Evolutionary conservation across 768 basidiomycete species (phyloP).

Genomic region (Leucocoprinus leucothites): DNA sequence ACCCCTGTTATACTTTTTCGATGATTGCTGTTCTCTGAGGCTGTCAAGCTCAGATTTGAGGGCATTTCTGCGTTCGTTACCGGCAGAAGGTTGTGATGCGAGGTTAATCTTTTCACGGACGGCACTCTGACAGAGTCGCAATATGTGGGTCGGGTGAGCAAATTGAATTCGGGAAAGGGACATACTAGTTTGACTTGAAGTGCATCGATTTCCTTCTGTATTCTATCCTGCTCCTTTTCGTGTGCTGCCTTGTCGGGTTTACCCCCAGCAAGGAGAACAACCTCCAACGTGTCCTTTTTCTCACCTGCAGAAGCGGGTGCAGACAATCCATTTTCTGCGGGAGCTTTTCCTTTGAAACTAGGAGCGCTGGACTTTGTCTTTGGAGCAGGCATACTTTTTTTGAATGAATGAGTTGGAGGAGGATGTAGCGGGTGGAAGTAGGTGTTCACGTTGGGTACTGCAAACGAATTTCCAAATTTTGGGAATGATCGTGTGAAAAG

Average conservation of each 20-base stretch:
- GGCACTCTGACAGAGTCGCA: conserved; percentile 43
- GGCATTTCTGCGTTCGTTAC: conserved; percentile 64
- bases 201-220: conserved; percentile 82
- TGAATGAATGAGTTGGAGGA: conserved; percentile 18
- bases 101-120: conserved; percentile 75
- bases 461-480: conserved; percentile 16
- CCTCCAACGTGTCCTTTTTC: conserved; percentile 43
- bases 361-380: conserved; percentile 51
- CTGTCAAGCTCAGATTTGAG: conserved; percentile 80
- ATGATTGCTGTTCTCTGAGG: conserved; percentile 77
- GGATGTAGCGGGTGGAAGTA: conserved; percentile 12
- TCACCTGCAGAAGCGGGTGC: conserved; percentile 41
- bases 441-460: conserved; percentile 12
- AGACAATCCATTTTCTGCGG: conserved; percentile 45
- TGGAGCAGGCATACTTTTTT: conserved; percentile 37
- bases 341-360: conserved; percentile 40
- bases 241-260: conserved; percentile 86
- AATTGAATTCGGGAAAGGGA: conserved; percentile 17
- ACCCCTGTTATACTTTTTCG: conserved; percentile 63
- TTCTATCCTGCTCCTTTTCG: conserved; percentile 79
- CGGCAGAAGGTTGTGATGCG: conserved; percentile 27
- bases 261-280: conserved; percentile 36
- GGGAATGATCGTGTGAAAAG: conserved; percentile 22
- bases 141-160: conserved; percentile 5
- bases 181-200: conserved; percentile 79